Percentiles rank a stretch among this genome's conserved stretches.
phyloP scores from a whole-genome alignment of 441 rosid genomes.

The Populus hybrid region DNA sequence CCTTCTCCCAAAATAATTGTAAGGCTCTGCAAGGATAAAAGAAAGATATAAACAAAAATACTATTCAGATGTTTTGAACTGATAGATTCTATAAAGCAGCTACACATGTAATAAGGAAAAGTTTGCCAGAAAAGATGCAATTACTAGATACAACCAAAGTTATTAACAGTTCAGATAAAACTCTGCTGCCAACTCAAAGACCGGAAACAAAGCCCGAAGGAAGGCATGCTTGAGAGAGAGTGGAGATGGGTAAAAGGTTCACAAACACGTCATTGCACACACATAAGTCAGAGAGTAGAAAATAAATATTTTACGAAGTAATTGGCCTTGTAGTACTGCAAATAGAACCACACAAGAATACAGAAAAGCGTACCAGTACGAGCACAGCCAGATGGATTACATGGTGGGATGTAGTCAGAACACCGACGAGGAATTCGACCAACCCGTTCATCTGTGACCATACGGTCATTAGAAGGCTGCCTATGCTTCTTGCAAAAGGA shows the following conservation, averaged over 20 bases:
- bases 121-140: conserved; percentile 3
- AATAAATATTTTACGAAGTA: not conserved
- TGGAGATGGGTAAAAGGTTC: not conserved
- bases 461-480: conserved; percentile 70
- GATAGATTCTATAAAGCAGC: conserved; percentile 8
- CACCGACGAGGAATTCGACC: conserved; percentile 46
- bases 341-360: conserved; percentile 11
- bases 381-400: conserved; percentile 96
- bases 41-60: conserved; percentile 12
- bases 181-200: not conserved
- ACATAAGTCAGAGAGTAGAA: not conserved
- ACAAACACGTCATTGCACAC: not conserved
- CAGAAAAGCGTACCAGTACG: conserved; percentile 65
- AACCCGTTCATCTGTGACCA: conserved; percentile 52
- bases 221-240: not conserved
- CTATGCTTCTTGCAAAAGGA: conserved; percentile 98
- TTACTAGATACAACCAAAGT: not conserved
- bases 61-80: conserved; percentile 8
- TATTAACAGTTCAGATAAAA: not conserved
- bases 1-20: conserved; percentile 82
- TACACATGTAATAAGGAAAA: conserved; percentile 2
- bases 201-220: not conserved
- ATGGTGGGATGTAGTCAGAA: conserved; percentile 70
- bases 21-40: conserved; percentile 63
- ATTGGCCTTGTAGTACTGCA: not conserved